Base-by-base conservation (phyloP, 306 rosid species). In the Cucumis sativus region DNA sequence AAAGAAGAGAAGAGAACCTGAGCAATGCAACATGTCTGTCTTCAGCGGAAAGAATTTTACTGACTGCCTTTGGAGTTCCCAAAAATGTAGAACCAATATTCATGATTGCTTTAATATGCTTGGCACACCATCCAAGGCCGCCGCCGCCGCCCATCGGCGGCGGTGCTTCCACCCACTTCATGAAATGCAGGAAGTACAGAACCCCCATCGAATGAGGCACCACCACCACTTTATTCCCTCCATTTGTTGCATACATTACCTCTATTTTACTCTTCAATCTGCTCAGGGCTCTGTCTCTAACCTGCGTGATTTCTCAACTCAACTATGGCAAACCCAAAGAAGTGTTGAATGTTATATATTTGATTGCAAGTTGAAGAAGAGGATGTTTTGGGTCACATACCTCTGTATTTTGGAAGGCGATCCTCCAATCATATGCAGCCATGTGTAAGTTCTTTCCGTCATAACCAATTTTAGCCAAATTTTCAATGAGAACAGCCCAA, bases 91-190 rank as follows among this genome's bases (percentile, higher is more conserved):
- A 91, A 40, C 85, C 90, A 47, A 90, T 88, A 56, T 90, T 93
- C 96, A 93, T 84, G 85, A 89, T 60, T 47, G 96, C 91, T 87
- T 91, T 91, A 71, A 93, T 89, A 80, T 93, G 88, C 80, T 81
- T 89, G 79, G 84, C 88, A 41, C 98, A 93, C 96, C 98, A 93
- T 52, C 87, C 86, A 10, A 77, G 81, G 79, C 98, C 90, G 3
- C 95, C 92, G 4, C 95, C 95, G 1, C 98, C 95, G 18, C 96
- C 96, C 77, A 84, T 80, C 33, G 92, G 89, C 58, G 87, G 77
- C 66, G 91, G 89, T 37, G 88, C 54, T 88, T 93, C 95, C 60
- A 93, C 98, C 98, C 98, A 90, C 85, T 93, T 93, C 80, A 93
- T 87, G 86, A 93, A 93, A 81, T 93, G 94, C 20, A 91, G 92